Evolutionary conservation across 2,329 filamentous ascomycete genomes (phyloP).

Genomic region (Davidsoniella virescens): DNA sequence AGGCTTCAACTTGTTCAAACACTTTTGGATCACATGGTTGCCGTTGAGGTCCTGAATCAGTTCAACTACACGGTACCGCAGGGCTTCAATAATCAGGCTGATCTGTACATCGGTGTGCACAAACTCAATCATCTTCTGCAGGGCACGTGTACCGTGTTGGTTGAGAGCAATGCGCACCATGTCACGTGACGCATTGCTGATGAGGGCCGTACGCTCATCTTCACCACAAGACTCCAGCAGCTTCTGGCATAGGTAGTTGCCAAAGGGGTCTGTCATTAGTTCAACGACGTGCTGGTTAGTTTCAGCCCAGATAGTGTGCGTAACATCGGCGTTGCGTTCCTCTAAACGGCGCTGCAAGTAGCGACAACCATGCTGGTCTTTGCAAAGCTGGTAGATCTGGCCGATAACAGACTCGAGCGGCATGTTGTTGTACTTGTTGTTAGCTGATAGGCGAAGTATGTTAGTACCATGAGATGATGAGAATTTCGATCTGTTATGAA

Average conservation of each 20-base stretch:
- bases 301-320: slow-evolving; percentile 88
- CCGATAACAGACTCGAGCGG: slow-evolving; percentile 66
- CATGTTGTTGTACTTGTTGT: slow-evolving; percentile 70
- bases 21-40: slow-evolving; percentile 99
- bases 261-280: slow-evolving; percentile 97
- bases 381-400: slow-evolving; percentile 80
- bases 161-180: slow-evolving; percentile 91
- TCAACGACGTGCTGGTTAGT: slow-evolving; percentile 89
- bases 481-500: slow-evolving; percentile 8
- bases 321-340: slow-evolving; percentile 64
- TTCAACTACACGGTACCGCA: slow-evolving; percentile 72
- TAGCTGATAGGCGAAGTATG: slow-evolving; percentile 26
- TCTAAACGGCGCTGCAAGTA: slow-evolving; percentile 96
- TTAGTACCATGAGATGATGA: neutral
- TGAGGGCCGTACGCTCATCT: slow-evolving; percentile 82
- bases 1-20: slow-evolving; percentile 79
- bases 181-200: slow-evolving; percentile 73
- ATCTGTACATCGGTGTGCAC: slow-evolving; percentile 77
- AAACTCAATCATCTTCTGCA: slow-evolving; percentile 99
- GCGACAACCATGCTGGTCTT: slow-evolving; percentile 94
- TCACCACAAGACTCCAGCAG: slow-evolving; percentile 89
- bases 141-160: slow-evolving; percentile 86
- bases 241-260: slow-evolving; percentile 99
- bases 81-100: slow-evolving; percentile 69
- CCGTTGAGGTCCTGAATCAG: slow-evolving; percentile 95